Evolutionary conservation across 495 filamentous ascomycete genomes (phyloP).

Genomic region (Lindgomyces ingoldianus): DNA sequence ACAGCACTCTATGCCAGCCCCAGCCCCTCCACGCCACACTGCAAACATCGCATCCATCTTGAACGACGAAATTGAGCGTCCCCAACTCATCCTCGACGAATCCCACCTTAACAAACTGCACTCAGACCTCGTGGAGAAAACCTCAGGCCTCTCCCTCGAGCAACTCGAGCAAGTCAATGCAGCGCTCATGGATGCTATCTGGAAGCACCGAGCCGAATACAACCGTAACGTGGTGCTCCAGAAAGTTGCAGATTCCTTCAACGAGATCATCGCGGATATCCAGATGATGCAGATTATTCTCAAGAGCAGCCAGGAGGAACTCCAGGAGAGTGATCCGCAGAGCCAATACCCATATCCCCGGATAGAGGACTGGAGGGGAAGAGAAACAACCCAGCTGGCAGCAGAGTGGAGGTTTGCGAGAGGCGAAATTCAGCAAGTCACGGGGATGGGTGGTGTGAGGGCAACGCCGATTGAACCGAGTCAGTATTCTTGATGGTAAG

Average conservation of each 20-base stretch:
- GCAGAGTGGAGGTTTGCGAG: not conserved
- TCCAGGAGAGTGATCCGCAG: not conserved
- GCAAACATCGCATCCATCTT: slow-evolving; percentile 22
- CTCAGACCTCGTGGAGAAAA: slow-evolving; percentile 59
- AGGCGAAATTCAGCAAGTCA: too few species aligned
- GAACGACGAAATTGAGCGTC: slow-evolving; percentile 44
- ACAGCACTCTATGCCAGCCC: slow-evolving; percentile 28
- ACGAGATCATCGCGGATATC: slow-evolving; percentile 80
- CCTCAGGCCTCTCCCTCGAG: slow-evolving; percentile 82
- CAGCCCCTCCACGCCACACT: slow-evolving; percentile 23
- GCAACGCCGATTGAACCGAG: not conserved
- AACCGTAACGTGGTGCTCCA: slow-evolving; percentile 72
- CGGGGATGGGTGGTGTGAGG: not conserved
- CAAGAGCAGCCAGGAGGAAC: slow-evolving; percentile 22
- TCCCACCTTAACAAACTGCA: slow-evolving; percentile 58
- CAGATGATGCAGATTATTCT: slow-evolving; percentile 62
- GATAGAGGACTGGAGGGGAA: too few species aligned
- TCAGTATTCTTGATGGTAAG: not conserved
- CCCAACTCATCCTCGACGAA: slow-evolving; percentile 60
- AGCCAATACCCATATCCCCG: too few species aligned
- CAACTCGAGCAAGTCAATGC: slow-evolving; percentile 93
- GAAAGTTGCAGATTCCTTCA: slow-evolving; percentile 66
- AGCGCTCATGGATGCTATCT: slow-evolving; percentile 85
- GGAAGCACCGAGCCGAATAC: slow-evolving; percentile 74
- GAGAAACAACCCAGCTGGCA: not conserved